A percentile compares a stretch with the other conserved stretches of the same genome.
Conservation (phyloP, 129 eudicot species). For the Erigeron canadensis region DNA sequence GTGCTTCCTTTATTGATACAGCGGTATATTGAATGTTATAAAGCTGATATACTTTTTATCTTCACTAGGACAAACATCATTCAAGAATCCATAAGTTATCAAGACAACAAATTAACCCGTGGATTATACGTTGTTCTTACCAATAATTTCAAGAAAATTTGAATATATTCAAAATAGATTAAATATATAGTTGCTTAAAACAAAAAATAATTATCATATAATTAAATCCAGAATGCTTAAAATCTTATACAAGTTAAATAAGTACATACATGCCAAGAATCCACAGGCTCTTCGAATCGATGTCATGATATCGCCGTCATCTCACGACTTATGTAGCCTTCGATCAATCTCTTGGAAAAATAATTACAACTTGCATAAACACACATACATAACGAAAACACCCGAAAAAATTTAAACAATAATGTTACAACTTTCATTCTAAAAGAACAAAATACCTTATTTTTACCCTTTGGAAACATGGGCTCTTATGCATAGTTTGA, state of each 20-base stretch:
- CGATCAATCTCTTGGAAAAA: constrained; percentile 18
- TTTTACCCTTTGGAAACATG: constrained; percentile 28
- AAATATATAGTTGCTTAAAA: constrained; percentile 7
- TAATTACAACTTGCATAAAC: constrained; percentile 42
- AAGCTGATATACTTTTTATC: constrained; percentile 10
- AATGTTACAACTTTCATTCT: constrained; percentile 29
- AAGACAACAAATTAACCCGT: not conserved
- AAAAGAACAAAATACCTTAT: constrained; percentile 25
- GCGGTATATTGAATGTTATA: not conserved
- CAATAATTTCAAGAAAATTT: constrained; percentile 9
- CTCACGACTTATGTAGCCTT: constrained; percentile 36
- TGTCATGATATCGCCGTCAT: constrained; percentile 14
- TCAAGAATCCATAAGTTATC: not conserved
- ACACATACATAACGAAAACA: constrained; percentile 35
- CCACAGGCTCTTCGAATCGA: constrained; percentile 17
- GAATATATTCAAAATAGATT: not conserved
- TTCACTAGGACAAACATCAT: not conserved
- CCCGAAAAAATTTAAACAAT: constrained; percentile 4
- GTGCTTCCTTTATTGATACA: not conserved
- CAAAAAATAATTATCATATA: constrained; percentile 22
- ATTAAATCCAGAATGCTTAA: constrained; percentile 28
- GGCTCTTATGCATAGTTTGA: constrained; percentile 14
- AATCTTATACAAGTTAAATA: constrained; percentile 22
- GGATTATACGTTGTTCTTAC: not conserved
- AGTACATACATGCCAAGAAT: constrained; percentile 32